Evolutionary conservation across 305 asterid genomes (phyloP).

Genomic region (Fraxinus floribunda): DNA sequence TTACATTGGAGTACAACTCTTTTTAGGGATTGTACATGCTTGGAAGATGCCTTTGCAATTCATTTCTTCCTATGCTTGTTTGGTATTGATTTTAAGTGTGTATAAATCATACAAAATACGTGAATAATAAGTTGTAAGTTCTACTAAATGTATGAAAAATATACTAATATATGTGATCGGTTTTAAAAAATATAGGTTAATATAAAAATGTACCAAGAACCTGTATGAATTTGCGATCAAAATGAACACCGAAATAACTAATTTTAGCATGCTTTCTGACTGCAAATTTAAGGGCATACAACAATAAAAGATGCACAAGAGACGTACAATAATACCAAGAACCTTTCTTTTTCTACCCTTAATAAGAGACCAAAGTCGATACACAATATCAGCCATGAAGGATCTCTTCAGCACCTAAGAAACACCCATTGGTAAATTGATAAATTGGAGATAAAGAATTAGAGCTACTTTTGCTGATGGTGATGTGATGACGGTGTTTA

Average conservation of each 20-base stretch:
- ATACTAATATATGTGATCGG: too few relatives aligned
- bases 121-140: too few relatives aligned
- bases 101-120: too few relatives aligned
- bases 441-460: neutral
- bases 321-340: neutral
- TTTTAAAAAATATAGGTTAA: too few relatives aligned
- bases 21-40: too few relatives aligned
- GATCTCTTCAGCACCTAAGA: neutral
- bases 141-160: too few relatives aligned
- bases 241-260: neutral
- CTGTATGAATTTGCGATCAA: neutral
- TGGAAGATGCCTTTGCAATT: neutral
- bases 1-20: too few relatives aligned
- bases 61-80: neutral
- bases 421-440: too few relatives aligned
- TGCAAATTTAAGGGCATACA: neutral
- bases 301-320: neutral
- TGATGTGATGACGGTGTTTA: constrained; percentile 24
- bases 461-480: neutral
- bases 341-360: neutral
- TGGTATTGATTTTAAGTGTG: neutral
- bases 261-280: neutral
- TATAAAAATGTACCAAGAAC: neutral
- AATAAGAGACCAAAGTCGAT: neutral
- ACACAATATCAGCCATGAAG: neutral